A percentile compares a stretch with the other conserved stretches of the same genome.
Evolutionary conservation across 345 rosid genomes (phyloP).

Genomic region (Corchorus capsularis): DNA sequence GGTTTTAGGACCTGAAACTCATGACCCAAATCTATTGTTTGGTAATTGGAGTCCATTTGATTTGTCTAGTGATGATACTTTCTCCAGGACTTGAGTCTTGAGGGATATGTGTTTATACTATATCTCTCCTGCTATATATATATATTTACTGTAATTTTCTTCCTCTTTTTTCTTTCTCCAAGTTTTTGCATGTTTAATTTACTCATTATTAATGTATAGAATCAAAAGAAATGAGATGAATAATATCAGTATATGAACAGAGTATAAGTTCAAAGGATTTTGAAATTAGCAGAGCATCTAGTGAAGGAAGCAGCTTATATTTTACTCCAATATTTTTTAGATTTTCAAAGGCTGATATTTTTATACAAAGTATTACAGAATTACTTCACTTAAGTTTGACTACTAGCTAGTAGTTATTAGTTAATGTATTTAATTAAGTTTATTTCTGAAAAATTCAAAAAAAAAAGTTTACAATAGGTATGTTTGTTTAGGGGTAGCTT

Average conservation of each 20-base stretch:
- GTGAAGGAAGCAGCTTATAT: too few species aligned
- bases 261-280: neutral
- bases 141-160: neutral
- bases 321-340: too few species aligned
- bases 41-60: constrained; percentile 50
- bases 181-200: neutral
- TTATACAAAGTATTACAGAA: too few species aligned
- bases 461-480: too few species aligned
- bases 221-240: constrained; percentile 1
- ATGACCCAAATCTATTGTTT: constrained; percentile 37
- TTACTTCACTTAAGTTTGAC: too few species aligned
- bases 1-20: constrained; percentile 33
- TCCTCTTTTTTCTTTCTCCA: neutral
- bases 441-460: too few species aligned
- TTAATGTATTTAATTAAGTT: too few species aligned
- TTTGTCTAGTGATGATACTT: constrained; percentile 38
- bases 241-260: constrained; percentile 1
- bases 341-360: too few species aligned
- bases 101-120: neutral
- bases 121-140: neutral
- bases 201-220: neutral
- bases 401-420: too few species aligned
- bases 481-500: too few species aligned
- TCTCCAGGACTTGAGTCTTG: constrained; percentile 31
- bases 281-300: too few species aligned